Evolutionary conservation across 768 basidiomycete genomes (phyloP), one percentile per base, ranked within the genome.

Genomic region (Auricularia cornea): DNA sequence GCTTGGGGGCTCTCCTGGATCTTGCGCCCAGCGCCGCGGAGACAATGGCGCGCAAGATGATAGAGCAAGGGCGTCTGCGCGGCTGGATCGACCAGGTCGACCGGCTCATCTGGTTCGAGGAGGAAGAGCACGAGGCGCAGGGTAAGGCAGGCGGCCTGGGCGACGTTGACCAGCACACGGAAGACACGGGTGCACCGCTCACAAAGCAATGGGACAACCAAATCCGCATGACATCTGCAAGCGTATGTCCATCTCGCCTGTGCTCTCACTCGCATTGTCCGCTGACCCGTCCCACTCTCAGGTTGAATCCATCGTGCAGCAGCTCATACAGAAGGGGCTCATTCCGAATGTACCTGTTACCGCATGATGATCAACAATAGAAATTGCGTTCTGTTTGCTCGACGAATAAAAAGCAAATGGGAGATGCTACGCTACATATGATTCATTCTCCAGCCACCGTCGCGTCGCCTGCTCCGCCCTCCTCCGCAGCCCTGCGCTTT

Each of bases 11-110:
- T 1, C 78, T 98, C 18, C 81, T 99, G 57, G 92, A 94, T 71
- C 77, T 98, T 66, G 89, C 92, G 3, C 90, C 96, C 16, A 89
- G 89, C 30, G 94, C 93, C 18, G 96, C 96, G 20, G 97, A 99
- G 76, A 93, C 88, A 1, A 98, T 98, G 90, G 95, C 96, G 11
- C 84, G 96, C 60, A 92, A 90, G 72, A 99, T 99, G 97, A 97
- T 99, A 60, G 94, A 98, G 72, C 97, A 99, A 75, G 90, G 93
- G 10, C 88, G 97, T 62, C 77, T 98, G 65, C 87, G 91, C 66
- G 97, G 91, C 30, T 88, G 87, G 63, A 96, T 99, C 63, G 97
- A 99, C 72, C 97, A 99, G 72, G 94, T 98, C 16, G 92, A 96
- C 64, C 88, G 84, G 67, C 81, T 98, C 57, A 96, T 99, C 66